Base-by-base conservation (phyloP, 495 filamentous ascomycete species). In the Rhypophila decipiens region DNA sequence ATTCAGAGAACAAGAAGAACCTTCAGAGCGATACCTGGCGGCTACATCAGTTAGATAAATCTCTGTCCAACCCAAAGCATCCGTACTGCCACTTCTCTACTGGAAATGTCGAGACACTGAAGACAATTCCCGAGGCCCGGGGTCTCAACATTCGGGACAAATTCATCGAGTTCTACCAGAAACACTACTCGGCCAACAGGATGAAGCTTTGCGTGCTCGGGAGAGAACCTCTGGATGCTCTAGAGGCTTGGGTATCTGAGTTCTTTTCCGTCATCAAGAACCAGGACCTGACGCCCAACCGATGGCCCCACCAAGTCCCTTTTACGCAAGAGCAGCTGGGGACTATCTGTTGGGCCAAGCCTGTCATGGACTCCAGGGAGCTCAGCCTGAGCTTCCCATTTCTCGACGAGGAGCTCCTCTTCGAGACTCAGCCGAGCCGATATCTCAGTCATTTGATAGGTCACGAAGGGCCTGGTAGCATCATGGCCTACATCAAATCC, bases 1-100 rank as follows among this genome's bases (percentile, higher is more conserved):
- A 99, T 67, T 97, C 93, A 0, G 93, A 99, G 63, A 96, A 97
- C 69, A 99, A 99, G 76, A 97, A 99, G 75, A 99, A 99, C 53
- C 77, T 99, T 20, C 93, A 99, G 69, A 95, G 79, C 65, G 93
- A 99, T 63, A 71, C 79, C 49, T 99, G 94, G 94, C 84, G 93
- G 18, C 66, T 96, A 49, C 82, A 90, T 65, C 93, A 99, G 62
- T 75, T 99, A 24, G 87, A 87, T 59, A 96, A 96, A 67, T 85
- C 87, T 1, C 70, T 94, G 10, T 90, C 91, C 20, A 99, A 91
- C 66, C 81, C 85, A 3, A 82, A 83, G 33, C 94, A 97, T 59
- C 93, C 93, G n/a, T 95, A 87, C 59, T 85, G 85, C 62, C 87
- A 96, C 60, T 99, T 99, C 65, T 94, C 90, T 1, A 99, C 93